phyloP scores from a whole-genome alignment of 2,329 filamentous ascomycete genomes.

The Ascochyta koolunga region DNA sequence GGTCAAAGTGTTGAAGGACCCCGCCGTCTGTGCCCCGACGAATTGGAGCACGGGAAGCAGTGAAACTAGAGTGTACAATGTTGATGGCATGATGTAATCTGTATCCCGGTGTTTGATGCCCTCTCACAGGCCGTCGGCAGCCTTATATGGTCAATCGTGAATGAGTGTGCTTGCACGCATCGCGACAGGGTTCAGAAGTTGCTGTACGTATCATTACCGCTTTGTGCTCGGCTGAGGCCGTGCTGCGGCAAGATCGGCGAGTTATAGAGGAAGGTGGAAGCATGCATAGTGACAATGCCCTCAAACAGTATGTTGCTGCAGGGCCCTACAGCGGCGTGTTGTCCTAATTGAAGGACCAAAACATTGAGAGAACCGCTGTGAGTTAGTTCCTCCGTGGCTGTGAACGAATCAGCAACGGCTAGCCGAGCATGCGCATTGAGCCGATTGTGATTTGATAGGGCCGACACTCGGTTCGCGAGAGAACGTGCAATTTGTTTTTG shows the following conservation, averaged over 20 bases:
- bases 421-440: constrained; percentile 2
- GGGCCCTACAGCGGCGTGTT: constrained; percentile 1
- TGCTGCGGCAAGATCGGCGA: constrained; percentile 5
- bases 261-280: constrained; percentile 5
- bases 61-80: constrained; percentile 3
- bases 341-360: constrained; percentile 4
- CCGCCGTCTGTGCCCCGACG: constrained; percentile 34
- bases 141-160: neutral
- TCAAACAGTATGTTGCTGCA: constrained; percentile 4
- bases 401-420: constrained; percentile 5
- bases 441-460: constrained; percentile 4
- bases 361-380: constrained; percentile 2
- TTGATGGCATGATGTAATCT: constrained; percentile 20
- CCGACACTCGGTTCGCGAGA: neutral
- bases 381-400: constrained; percentile 2
- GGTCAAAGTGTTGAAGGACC: constrained; percentile 59
- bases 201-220: neutral
- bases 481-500: too few species aligned
- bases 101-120: neutral
- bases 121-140: neutral
- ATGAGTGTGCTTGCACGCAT: constrained; percentile 1
- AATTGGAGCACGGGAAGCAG: constrained; percentile 17
- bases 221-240: neutral
- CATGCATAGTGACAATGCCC: constrained; percentile 1
- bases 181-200: neutral